phyloP scores from a whole-genome alignment of 1,139 yeast genomes.

The Candida pseudoviswanathii region DNA sequence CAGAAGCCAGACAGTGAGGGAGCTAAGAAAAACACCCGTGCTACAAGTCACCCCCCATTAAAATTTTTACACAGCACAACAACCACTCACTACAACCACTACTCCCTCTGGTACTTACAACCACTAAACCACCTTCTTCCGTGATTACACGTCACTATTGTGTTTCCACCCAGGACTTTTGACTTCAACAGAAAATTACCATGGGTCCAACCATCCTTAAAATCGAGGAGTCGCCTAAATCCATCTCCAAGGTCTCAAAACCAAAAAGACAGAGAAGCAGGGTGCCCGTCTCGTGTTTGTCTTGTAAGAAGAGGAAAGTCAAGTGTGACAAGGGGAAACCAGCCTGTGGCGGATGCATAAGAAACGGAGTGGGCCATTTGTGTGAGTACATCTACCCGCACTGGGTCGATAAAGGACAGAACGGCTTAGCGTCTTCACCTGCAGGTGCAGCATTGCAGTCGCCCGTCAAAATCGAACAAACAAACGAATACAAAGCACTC shows the following conservation, averaged over 20 bases:
- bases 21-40: no score
- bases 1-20: no score
- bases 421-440: not conserved
- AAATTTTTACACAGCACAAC: no score
- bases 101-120: no score
- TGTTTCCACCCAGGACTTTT: not conserved
- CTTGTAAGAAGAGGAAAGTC: slow-evolving; percentile 47
- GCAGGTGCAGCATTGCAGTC: not conserved
- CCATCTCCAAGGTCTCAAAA: not conserved
- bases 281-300: slow-evolving; percentile 45
- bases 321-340: slow-evolving; percentile 49
- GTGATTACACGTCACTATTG: not conserved
- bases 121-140: no score
- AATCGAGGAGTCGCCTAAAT: not conserved
- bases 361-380: slow-evolving; percentile 44
- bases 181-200: not conserved
- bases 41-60: no score
- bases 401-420: slow-evolving; percentile 27
- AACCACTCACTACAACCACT: no score
- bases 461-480: slow-evolving; percentile 17
- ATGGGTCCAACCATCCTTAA: not conserved
- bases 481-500: slow-evolving; percentile 25
- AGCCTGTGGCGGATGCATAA: slow-evolving; percentile 46
- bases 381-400: slow-evolving; percentile 47
- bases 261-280: slow-evolving; percentile 32